Base-by-base conservation (phyloP, 768 basidiomycete species). In the Psilocybe subaeruginosa region DNA sequence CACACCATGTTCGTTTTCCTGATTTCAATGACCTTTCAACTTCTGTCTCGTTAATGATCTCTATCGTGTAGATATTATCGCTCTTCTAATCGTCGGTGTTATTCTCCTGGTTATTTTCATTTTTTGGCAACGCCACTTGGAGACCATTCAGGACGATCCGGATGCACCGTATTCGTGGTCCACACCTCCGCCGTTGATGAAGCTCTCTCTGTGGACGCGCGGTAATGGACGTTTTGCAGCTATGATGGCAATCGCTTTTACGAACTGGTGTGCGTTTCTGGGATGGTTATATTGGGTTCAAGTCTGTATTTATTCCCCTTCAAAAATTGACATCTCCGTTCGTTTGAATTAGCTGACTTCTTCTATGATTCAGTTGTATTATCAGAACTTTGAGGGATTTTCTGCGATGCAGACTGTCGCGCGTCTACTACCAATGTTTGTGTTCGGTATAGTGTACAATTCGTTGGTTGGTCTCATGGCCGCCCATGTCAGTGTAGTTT, bases 381-480 rank as follows among this genome's bases (percentile, higher is more conserved):
- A 91, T 69, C 90, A 93, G 67, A 79, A 84, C 50, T 93, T 87
- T 69, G 64, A 79, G 12, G 66, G 74, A 0, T 78, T 86, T 4
- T 78, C 73, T 0, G 86, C 91, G 0, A 74, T 93, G 14, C 74
- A 77, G 11, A 84, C 88, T 0, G 89, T 91, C 71, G 62, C 90
- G 19, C 83, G 90, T 2, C 73, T 93, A 53, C 60, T 92, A 1
- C 92, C 92, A 0, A 91, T 90, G 88, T 82, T 84, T 31, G 68
- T 92, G 16, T 82, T 81, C 16, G 92, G 92, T 3, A 59, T 85
- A 5, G 41, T 83, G 3, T 89, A 87, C 66, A 92, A 92, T 67
- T 62, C 87, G 31, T 69, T 90, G 54, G 84, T 93, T 16, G 89
- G 87, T 0, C 54, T 87, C 23, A 76, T 86, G 49, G 80, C 90